phyloP scores from a whole-genome alignment of 345 rosid genomes.

The Euphorbia tirucalli region DNA sequence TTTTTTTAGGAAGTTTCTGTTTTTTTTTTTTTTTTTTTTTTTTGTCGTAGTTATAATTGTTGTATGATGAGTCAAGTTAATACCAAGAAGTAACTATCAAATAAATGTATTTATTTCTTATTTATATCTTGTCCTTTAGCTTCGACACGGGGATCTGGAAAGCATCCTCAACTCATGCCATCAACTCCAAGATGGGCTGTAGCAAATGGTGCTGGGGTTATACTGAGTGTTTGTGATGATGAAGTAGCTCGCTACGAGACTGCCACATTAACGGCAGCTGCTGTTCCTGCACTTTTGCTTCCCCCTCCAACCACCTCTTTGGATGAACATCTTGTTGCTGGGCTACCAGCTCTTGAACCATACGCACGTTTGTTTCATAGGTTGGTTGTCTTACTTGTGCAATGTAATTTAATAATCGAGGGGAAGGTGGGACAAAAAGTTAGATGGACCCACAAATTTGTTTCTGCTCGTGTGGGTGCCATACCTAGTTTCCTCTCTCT shows the following conservation, averaged over 20 bases:
- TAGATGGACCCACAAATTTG: not conserved
- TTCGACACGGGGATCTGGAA: conserved; percentile 92
- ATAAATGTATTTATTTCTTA: not conserved
- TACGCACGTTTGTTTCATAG: conserved; percentile 93
- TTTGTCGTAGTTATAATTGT: not conserved
- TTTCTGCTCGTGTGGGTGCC: not conserved
- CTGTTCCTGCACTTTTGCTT: conserved; percentile 96
- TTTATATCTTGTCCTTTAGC: conserved; percentile 44
- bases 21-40: not conserved
- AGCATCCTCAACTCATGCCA: conserved; percentile 93
- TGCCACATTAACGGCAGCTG: conserved; percentile 87
- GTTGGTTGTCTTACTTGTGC: conserved; percentile 36
- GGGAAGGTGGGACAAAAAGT: not conserved
- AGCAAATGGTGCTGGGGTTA: conserved; percentile 98
- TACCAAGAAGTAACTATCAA: conserved; percentile 1
- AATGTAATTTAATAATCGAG: not conserved
- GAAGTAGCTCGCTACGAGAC: conserved; percentile 97
- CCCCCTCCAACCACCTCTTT: conserved; percentile 95
- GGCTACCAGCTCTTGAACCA: conserved; percentile 97
- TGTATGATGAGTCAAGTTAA: conserved; percentile 1
- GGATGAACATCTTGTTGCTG: conserved; percentile 97
- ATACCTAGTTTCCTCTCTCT: not conserved
- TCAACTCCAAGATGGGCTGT: conserved; percentile 99
- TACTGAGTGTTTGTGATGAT: conserved; percentile 93
- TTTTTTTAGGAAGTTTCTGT: too few relatives aligned